Conservation (phyloP, 257 asterid species). For the Solanum pimpinellifolium region DNA sequence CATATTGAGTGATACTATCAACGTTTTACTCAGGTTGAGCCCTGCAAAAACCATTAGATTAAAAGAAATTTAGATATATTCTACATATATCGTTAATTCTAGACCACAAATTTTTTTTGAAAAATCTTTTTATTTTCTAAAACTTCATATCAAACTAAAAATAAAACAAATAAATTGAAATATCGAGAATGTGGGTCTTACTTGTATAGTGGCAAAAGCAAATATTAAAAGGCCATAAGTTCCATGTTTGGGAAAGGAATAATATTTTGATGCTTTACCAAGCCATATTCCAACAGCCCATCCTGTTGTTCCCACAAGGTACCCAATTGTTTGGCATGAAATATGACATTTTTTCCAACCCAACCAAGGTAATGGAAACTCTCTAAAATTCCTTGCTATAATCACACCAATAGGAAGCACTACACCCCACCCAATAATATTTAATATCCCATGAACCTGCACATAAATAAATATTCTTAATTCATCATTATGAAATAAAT, state of each 20-base stretch:
- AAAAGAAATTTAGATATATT: no score
- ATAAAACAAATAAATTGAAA: neutral
- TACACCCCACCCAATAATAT: constrained; percentile 58
- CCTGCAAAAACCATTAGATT: neutral
- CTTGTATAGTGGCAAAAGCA: constrained; percentile 46
- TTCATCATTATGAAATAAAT: neutral
- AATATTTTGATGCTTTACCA: constrained; percentile 20
- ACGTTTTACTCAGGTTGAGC: neutral
- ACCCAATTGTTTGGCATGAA: constrained; percentile 32
- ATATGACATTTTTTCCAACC: constrained; percentile 22
- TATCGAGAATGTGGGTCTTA: neutral
- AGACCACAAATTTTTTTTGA: neutral
- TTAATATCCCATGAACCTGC: constrained; percentile 54
- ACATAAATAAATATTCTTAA: neutral
- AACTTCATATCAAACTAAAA: neutral
- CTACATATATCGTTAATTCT: neutral
- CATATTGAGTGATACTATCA: neutral
- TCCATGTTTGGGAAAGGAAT: constrained; percentile 25
- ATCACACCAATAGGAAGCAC: constrained; percentile 49
- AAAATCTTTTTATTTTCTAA: no score
- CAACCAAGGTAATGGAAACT: neutral
- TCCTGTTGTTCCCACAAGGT: constrained; percentile 27
- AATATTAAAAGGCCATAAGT: constrained; percentile 25
- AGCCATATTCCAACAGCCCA: constrained; percentile 50
- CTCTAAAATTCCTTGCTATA: constrained; percentile 32